Evolutionary conservation across 352 stramenopile species (phyloP).

Genomic region (Globisporangium echinulatum): DNA sequence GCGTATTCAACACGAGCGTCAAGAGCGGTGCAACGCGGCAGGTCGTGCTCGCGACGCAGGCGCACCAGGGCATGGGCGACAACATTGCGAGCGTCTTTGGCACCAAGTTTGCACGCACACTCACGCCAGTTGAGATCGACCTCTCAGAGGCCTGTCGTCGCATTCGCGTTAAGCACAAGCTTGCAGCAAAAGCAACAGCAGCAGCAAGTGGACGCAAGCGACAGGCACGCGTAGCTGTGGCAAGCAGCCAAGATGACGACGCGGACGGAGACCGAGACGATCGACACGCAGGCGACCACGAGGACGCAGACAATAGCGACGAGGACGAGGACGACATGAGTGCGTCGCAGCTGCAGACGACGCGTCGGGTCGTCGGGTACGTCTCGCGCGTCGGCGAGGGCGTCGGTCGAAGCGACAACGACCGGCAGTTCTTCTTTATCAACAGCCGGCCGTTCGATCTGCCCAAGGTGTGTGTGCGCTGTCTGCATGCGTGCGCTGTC

Average conservation of each 20-base stretch:
- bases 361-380: conserved; percentile 48
- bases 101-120: conserved; percentile 85
- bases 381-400: conserved; percentile 66
- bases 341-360: conserved; percentile 14
- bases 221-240: neutral
- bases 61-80: conserved; percentile 57
- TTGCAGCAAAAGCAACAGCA: neutral
- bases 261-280: conserved; percentile 14
- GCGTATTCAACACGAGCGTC: conserved; percentile 42
- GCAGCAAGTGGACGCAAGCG: too few relatives aligned
- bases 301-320: conserved; percentile 10
- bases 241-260: conserved; percentile 7
- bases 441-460: conserved; percentile 95
- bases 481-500: neutral
- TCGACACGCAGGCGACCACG: conserved; percentile 14
- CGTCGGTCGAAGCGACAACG: conserved; percentile 75
- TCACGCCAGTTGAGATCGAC: conserved; percentile 71
- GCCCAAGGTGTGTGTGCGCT: conserved; percentile 35
- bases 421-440: conserved; percentile 95
- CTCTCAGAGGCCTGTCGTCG: conserved; percentile 21
- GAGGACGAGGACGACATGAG: conserved; percentile 17
- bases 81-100: conserved; percentile 90
- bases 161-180: conserved; percentile 3
- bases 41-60: conserved; percentile 61
- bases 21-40: conserved; percentile 38